These are phyloP conservation scores for Eragrostis nindensis DNA, from an alignment of 176 grass and related monocot genomes.

Conservation along the genomic window DNA sequence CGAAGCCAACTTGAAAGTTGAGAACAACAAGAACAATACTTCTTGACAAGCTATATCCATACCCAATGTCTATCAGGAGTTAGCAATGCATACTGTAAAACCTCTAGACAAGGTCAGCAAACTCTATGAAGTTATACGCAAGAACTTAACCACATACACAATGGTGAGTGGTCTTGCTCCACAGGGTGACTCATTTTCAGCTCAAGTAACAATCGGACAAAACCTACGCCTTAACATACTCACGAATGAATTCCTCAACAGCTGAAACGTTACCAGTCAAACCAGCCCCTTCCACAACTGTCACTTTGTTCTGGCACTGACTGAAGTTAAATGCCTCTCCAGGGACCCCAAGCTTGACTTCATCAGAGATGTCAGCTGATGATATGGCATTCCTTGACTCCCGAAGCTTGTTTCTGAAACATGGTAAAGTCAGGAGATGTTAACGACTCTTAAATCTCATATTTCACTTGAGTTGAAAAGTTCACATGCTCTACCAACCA, in stretches of 20 bases:
- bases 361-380: constrained; percentile 71
- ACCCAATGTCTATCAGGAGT: not conserved
- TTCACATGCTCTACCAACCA: not conserved
- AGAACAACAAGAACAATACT: not conserved
- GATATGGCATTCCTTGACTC: constrained; percentile 81
- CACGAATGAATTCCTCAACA: constrained; percentile 73
- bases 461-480: not conserved
- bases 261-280: constrained; percentile 61
- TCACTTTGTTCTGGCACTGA: constrained; percentile 85
- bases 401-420: constrained; percentile 78
- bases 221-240: constrained; percentile 49
- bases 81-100: constrained; percentile 10
- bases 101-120: constrained; percentile 12
- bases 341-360: constrained; percentile 66
- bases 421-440: not conserved
- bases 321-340: constrained; percentile 71
- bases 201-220: not conserved
- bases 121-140: not conserved
- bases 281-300: constrained; percentile 66
- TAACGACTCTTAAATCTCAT: not conserved
- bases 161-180: not conserved
- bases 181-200: not conserved
- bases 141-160: not conserved
- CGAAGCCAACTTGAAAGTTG: too few relatives aligned
- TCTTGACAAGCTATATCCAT: not conserved